Percentiles rank a stretch among this genome's conserved stretches.
These are phyloP conservation scores for Rhodamnia rubescens DNA, from an alignment of 345 rosid genomes.

Conservation along the genomic window DNA sequence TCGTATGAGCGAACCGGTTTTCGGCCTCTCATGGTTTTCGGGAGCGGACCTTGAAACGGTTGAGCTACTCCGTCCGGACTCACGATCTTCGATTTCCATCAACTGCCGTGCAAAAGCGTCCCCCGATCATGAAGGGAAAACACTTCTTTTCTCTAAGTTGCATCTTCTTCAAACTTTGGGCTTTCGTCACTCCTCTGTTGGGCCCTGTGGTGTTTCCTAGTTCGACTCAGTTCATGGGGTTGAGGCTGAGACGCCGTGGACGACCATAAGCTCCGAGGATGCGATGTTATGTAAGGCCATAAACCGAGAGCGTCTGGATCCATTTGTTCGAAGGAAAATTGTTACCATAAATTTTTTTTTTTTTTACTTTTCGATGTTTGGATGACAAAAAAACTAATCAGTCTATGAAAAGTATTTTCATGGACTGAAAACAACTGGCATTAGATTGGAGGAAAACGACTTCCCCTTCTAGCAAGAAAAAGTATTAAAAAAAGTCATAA, in stretches of 20 bases:
- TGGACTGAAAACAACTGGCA: background rate
- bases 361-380: background rate
- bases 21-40: fast-evolving
- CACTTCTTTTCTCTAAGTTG: background rate
- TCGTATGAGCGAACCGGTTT: background rate
- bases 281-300: background rate
- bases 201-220: background rate
- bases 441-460: background rate
- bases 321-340: background rate
- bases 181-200: background rate
- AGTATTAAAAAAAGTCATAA: too few species aligned
- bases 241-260: background rate
- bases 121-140: background rate
- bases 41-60: background rate
- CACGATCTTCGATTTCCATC: background rate
- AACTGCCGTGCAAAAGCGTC: background rate
- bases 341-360: fast-evolving
- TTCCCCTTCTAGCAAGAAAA: background rate
- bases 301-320: background rate
- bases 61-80: fast-evolving
- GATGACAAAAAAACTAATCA: background rate
- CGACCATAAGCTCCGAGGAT: background rate
- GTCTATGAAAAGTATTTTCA: fast-evolving
- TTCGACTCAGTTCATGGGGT: background rate
- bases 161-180: background rate